Conservation (phyloP, 2,329 filamentous ascomycete genomes). For the Venturia nashicola region DNA sequence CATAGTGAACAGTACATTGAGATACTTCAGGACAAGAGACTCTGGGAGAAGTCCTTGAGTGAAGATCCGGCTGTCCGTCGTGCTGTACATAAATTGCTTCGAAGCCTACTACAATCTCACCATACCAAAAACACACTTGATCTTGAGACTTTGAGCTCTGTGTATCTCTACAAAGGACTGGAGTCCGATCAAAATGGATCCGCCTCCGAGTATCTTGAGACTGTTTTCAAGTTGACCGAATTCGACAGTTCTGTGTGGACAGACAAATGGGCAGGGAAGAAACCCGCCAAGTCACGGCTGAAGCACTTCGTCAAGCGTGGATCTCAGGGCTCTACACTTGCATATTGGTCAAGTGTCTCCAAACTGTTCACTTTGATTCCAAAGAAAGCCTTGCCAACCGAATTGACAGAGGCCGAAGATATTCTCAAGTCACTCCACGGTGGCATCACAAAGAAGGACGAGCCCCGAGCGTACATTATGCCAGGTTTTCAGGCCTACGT, state of each 20-base stretch:
- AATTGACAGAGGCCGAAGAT: conserved; percentile 42
- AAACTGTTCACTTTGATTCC: conserved; percentile 49
- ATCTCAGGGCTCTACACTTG: conserved; percentile 61
- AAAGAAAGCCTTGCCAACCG: conserved; percentile 39
- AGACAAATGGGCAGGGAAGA: conserved; percentile 46
- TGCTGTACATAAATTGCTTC: conserved; percentile 44
- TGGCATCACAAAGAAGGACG: conserved; percentile 63
- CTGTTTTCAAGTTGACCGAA: conserved; percentile 54
- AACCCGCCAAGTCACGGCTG: conserved; percentile 44
- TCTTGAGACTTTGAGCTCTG: conserved; percentile 47
- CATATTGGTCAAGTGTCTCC: conserved; percentile 61
- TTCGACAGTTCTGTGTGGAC: conserved; percentile 63
- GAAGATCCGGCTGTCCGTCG: conserved; percentile 45
- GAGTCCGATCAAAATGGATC: conserved; percentile 63
- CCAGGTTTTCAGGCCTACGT: conserved; percentile 69
- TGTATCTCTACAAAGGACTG: conserved; percentile 64
- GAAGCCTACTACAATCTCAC: conserved; percentile 28
- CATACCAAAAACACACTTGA: conserved; percentile 20
- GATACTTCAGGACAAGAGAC: conserved; percentile 49
- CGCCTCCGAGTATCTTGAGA: conserved; percentile 55
- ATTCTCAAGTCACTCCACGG: conserved; percentile 56
- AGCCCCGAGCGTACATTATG: conserved; percentile 54
- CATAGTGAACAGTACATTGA: conserved; percentile 49
- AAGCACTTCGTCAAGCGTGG: conserved; percentile 68
- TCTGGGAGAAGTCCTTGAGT: conserved; percentile 48